These are phyloP conservation scores for Xenoacremonium recifei DNA, from an alignment of 2,329 filamentous ascomycete genomes.

Conservation along the genomic window DNA sequence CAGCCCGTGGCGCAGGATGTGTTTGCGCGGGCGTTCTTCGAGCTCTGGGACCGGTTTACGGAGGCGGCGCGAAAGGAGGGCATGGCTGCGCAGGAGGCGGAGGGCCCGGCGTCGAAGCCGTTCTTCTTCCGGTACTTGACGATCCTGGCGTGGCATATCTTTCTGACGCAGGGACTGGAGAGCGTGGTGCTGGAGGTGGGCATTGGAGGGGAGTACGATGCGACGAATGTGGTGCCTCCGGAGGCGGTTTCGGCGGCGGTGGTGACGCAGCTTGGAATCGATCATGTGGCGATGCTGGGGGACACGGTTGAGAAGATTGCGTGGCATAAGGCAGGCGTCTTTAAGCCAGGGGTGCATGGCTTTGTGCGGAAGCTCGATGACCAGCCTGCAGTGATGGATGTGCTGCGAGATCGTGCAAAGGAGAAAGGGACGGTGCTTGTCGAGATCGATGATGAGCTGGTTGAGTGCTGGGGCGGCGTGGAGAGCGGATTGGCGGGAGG, in stretches of 20 bases:
- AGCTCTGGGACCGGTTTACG: slow-evolving; percentile 70
- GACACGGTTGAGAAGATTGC: slow-evolving; percentile 76
- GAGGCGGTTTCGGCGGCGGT: slow-evolving; percentile 67
- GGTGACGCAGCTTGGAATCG: slow-evolving; percentile 79
- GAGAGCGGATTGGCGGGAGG: slow-evolving; percentile 43
- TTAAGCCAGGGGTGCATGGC: slow-evolving; percentile 59
- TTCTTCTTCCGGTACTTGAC: slow-evolving; percentile 93
- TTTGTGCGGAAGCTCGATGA: slow-evolving; percentile 32
- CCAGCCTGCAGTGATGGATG: slow-evolving; percentile 40
- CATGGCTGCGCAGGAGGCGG: slow-evolving; percentile 39
- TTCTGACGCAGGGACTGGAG: slow-evolving; percentile 71
- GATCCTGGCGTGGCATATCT: slow-evolving; percentile 82
- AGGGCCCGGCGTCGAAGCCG: slow-evolving; percentile 67
- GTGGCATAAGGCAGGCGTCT: slow-evolving; percentile 90
- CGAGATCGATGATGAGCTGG: slow-evolving; percentile 38
- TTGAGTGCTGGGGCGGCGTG: slow-evolving; percentile 42
- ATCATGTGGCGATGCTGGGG: slow-evolving; percentile 80
- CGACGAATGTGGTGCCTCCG: slow-evolving; percentile 75
- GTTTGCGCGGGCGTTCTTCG: slow-evolving; percentile 79
- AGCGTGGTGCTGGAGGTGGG: slow-evolving; percentile 88
- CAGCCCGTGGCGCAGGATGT: slow-evolving; percentile 63
- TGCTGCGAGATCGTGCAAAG: slow-evolving; percentile 57
- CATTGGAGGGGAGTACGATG: slow-evolving; percentile 90
- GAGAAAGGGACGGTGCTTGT: slow-evolving; percentile 51
- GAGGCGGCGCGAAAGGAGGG: slow-evolving; percentile 34